Evolutionary conservation across 108 stramenopile species (phyloP).

Genomic region (Pseudonitzschia pungens): DNA sequence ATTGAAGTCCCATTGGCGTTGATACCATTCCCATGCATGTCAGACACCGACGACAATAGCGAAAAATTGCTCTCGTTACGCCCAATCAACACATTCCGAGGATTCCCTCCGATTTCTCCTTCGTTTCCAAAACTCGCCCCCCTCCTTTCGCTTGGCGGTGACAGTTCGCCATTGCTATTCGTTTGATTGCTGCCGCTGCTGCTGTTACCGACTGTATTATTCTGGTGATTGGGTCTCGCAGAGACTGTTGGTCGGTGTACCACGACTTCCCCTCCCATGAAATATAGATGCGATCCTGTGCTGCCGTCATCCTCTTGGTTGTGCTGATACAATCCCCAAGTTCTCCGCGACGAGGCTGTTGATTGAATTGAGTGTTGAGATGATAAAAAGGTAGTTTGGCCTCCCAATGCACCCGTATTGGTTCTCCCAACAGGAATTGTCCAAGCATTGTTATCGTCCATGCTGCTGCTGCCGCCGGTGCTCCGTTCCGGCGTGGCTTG

Average conservation of each 20-base stretch:
- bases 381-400: background rate
- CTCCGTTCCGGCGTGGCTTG: background rate
- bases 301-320: constrained; percentile 31
- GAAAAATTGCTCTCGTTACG: constrained; percentile 21
- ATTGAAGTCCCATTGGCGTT: background rate
- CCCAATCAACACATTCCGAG: background rate
- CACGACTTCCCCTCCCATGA: constrained; percentile 56
- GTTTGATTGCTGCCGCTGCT: background rate
- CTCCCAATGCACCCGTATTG: background rate
- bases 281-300: constrained; percentile 39
- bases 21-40: background rate
- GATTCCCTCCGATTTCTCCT: background rate
- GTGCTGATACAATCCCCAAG: constrained; percentile 13
- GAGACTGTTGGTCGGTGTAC: constrained; percentile 18
- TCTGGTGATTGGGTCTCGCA: background rate
- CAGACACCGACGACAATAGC: constrained; percentile 1
- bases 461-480: background rate
- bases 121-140: background rate
- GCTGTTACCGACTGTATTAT: background rate
- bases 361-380: constrained; percentile 5
- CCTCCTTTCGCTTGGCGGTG: background rate
- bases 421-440: background rate
- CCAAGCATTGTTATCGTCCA: background rate
- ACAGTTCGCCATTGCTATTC: background rate
- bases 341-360: constrained; percentile 20